Evolutionary conservation across 2,329 filamentous ascomycete genomes (phyloP).

Genomic region (Aphanocladium album): DNA sequence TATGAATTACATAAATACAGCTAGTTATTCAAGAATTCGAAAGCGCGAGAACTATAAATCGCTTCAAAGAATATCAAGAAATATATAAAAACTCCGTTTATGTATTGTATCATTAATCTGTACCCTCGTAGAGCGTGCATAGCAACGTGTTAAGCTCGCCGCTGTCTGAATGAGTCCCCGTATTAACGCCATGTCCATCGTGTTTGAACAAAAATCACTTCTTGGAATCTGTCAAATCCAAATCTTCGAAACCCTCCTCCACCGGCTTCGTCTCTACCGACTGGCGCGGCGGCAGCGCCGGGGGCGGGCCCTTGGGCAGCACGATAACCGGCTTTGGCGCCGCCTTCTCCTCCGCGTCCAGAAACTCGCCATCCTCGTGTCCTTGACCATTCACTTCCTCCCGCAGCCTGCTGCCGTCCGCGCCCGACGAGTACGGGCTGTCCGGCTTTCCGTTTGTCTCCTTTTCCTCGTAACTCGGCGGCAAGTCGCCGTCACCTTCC

Average conservation of each 20-base stretch:
- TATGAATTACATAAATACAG: no score
- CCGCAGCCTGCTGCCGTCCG: not conserved
- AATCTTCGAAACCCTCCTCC: slow-evolving; percentile 8
- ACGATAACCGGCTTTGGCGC: slow-evolving; percentile 1
- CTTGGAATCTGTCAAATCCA: slow-evolving; percentile 7
- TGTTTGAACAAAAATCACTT: not conserved
- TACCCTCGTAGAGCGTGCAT: no score
- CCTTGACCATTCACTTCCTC: not conserved
- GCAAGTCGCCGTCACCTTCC: not conserved
- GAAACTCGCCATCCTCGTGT: not conserved
- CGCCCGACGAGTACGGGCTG: not conserved
- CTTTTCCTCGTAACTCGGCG: not conserved
- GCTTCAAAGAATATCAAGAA: no score
- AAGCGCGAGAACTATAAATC: no score
- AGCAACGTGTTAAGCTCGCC: not conserved
- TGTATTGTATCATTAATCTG: no score
- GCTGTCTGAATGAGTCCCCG: not conserved
- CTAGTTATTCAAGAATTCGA: no score
- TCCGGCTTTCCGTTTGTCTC: not conserved
- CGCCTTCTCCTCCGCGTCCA: slow-evolving; percentile 1
- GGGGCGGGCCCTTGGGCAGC: slow-evolving; percentile 10
- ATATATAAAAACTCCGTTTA: no score
- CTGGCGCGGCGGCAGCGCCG: slow-evolving; percentile 5
- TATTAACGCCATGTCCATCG: not conserved
- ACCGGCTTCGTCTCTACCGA: not conserved